phyloP scores from a whole-genome alignment of 2,329 filamentous ascomycete species.

The Westerdykella aurantiaca region DNA sequence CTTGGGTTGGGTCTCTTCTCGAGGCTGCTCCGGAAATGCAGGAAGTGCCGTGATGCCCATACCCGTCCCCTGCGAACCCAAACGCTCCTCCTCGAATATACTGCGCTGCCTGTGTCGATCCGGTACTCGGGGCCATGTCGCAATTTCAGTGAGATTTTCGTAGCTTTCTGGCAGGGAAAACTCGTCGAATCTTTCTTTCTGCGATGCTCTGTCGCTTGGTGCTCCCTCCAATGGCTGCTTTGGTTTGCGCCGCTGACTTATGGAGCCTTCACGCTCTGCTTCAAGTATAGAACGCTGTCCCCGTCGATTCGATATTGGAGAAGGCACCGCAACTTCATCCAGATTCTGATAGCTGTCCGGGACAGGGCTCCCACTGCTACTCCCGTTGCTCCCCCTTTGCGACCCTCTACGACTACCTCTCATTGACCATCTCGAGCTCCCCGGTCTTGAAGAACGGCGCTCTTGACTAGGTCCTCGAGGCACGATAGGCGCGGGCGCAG shows the following conservation, averaged over 20 bases:
- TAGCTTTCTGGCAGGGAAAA: not conserved
- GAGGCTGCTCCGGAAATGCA: not conserved
- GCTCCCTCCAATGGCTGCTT: not conserved
- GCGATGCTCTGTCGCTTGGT: not conserved
- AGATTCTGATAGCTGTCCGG: constrained; percentile 14
- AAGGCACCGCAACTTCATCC: constrained; percentile 28
- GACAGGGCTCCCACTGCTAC: no score
- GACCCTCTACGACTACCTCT: constrained; percentile 3
- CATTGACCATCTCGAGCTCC: not conserved
- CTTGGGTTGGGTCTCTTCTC: constrained; percentile 1
- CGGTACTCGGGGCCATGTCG: not conserved
- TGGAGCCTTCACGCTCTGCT: not conserved
- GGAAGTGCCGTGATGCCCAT: not conserved
- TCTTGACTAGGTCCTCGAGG: constrained; percentile 31
- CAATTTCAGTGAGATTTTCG: not conserved
- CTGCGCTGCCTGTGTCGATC: not conserved
- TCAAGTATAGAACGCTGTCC: constrained; percentile 26
- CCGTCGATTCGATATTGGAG: constrained; percentile 42
- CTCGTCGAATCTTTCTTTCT: not conserved
- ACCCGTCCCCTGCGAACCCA: not conserved
- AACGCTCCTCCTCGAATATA: not conserved
- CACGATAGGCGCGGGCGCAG: constrained; percentile 39
- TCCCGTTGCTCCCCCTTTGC: no score
- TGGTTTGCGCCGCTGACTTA: not conserved
- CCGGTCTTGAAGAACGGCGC: not conserved